Evolutionary conservation across 257 asterid species (phyloP).

Genomic region (Nicotiana obtusifolia): DNA sequence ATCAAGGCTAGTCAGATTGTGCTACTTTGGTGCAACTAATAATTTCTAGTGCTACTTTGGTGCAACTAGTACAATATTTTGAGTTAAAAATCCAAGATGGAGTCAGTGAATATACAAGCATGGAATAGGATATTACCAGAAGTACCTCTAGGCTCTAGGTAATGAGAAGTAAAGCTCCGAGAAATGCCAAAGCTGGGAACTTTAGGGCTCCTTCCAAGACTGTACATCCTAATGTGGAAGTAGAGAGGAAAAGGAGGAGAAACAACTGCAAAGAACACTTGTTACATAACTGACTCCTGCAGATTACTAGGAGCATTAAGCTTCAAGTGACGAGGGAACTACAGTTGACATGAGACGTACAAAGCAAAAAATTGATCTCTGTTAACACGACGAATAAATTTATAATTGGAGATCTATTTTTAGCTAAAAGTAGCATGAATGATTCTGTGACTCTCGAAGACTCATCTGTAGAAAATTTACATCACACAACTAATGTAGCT

Average conservation of each 20-base stretch:
- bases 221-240: slow-evolving; percentile 9
- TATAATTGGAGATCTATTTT: not conserved
- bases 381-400: not conserved
- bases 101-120: not conserved
- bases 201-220: not conserved
- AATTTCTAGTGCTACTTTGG: not conserved
- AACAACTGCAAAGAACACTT: not conserved
- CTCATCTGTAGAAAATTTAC: not conserved
- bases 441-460: not conserved
- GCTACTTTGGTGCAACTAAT: not conserved
- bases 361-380: slow-evolving; percentile 1
- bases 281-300: not conserved
- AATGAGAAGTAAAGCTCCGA: not conserved
- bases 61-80: not conserved
- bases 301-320: not conserved
- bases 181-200: not conserved
- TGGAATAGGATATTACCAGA: not conserved
- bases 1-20: not conserved
- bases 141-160: not conserved
- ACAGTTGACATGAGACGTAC: not conserved
- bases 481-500: not conserved
- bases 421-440: not conserved
- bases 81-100: not conserved
- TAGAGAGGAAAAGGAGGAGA: not conserved
- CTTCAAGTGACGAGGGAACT: not conserved